A percentile compares a stretch with the other conserved stretches of the same genome.
Evolutionary conservation across 129 eudicot genomes (phyloP).

Genomic region (Gnaphalium uliginosum): DNA sequence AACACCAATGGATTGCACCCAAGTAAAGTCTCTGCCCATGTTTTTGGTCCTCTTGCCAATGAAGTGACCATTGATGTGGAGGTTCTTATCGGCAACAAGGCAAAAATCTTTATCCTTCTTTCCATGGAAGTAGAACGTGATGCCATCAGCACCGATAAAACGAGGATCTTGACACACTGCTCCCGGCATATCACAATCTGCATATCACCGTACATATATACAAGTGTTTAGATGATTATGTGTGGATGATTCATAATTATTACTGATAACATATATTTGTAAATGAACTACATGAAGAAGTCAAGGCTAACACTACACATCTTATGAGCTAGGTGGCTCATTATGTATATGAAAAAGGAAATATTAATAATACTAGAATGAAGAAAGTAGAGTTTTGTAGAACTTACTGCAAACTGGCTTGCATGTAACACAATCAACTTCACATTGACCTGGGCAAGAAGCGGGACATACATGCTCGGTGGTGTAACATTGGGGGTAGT

Average conservation of each 20-base stretch:
- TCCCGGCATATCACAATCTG: conserved; percentile 73
- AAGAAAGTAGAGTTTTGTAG: conserved; percentile 3
- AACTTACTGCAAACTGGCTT: conserved; percentile 84
- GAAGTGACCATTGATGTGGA: conserved; percentile 73
- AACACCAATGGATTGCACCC: conserved; percentile 78
- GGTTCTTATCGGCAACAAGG: conserved; percentile 64
- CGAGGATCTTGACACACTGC: conserved; percentile 87
- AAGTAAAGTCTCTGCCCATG: conserved; percentile 79
- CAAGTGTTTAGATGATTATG: background rate
- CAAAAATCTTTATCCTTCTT: conserved; percentile 71
- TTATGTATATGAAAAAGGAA: background rate
- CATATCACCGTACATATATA: conserved; percentile 7
- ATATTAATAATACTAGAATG: background rate
- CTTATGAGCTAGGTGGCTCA: background rate
- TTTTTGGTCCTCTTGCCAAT: conserved; percentile 58
- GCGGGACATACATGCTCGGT: conserved; percentile 53
- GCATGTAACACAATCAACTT: conserved; percentile 72
- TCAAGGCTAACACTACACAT: background rate
- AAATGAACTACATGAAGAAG: background rate
- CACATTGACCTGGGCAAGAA: conserved; percentile 57
- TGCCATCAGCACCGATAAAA: conserved; percentile 77
- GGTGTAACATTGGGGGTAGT: conserved; percentile 54
- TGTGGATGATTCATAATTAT: background rate
- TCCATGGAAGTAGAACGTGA: conserved; percentile 82
- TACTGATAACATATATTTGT: background rate